phyloP scores from a whole-genome alignment of 2,329 filamentous ascomycete genomes.

The Chaetomiaceae sp. region DNA sequence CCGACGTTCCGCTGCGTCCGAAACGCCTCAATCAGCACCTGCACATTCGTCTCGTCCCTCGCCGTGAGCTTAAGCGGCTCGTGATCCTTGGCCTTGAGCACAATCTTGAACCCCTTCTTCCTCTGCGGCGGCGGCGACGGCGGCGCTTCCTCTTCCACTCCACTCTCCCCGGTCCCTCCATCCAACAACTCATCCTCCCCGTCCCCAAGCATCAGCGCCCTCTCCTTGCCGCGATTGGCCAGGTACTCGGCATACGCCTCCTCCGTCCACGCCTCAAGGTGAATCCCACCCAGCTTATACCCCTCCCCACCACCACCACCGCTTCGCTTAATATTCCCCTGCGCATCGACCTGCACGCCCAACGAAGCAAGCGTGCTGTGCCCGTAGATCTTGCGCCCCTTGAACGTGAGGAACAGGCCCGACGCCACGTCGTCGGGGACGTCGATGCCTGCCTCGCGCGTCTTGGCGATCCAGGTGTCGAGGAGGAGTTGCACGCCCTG shows the following conservation, averaged over 20 bases:
- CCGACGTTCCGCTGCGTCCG: constrained; percentile 49
- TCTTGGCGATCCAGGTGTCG: constrained; percentile 63
- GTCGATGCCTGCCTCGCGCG: constrained; percentile 40
- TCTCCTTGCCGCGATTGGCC: constrained; percentile 45
- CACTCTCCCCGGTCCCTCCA: background rate
- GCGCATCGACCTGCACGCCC: constrained; percentile 48
- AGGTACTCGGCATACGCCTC: constrained; percentile 52
- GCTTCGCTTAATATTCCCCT: constrained; percentile 37
- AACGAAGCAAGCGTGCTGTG: constrained; percentile 68
- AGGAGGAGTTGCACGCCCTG: constrained; percentile 65
- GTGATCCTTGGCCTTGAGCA: constrained; percentile 49
- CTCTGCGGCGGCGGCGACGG: constrained; percentile 13
- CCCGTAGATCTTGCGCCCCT: constrained; percentile 66
- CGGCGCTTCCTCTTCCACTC: constrained; percentile 10
- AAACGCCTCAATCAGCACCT: constrained; percentile 60
- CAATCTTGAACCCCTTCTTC: constrained; percentile 33
- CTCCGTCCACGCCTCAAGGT: constrained; percentile 72
- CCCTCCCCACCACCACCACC: constrained; percentile 34
- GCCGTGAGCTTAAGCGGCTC: constrained; percentile 50
- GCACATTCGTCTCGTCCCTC: constrained; percentile 53
- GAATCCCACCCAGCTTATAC: constrained; percentile 53
- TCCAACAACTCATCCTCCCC: constrained; percentile 1
- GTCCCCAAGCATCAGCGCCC: constrained; percentile 39
- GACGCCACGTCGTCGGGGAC: constrained; percentile 41
- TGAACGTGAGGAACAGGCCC: constrained; percentile 74